Evolutionary conservation across 116 monocot species (phyloP), one percentile per base, ranked within the genome.

Genomic region (Phalaenopsis hybrid): DNA sequence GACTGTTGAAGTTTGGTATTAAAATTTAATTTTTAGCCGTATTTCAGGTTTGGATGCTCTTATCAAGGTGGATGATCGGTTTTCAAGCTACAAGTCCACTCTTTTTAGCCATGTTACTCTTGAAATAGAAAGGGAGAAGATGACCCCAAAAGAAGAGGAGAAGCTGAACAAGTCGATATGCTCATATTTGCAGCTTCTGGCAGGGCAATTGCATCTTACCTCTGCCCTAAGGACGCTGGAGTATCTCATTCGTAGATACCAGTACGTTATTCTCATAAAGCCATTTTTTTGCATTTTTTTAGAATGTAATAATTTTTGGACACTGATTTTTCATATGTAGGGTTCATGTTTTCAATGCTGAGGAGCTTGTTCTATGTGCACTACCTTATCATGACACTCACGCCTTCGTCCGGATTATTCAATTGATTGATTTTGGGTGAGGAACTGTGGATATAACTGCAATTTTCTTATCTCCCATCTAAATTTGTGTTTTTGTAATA

Each of bases 191-290:
- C 84, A 87, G 57, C 82, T 97, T 55, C 87, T 97, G 59, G 77
- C 97, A 15, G 92, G 97, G 1, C 77, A 92, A 73, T 80, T 94
- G 77, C 85, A 92, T 23, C 88, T 84, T 17, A 79, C 82, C 1
- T 88, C 92, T 4, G 88, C 97, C 13, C 79, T 88, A 16, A 91
- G 94, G 86, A 94, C 97, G 0, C 77, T 97, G 4, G 97, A 97
- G 82, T 97, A 97, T 69, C 88, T 97, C 23, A 88, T 97, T 57
- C 92, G 97, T 17, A 86, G 94, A 91, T 97, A 91, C 80, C 84
- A 83, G 97, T 94, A 91, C 28, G 79, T 44, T 75, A 10, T 45
- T 45, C 50, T 28, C 74, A 17, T 78, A 7, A 20, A 18, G n/a
- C 43, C 8, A 44, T 33, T 6, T 80, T 28, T 41, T 21, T 57